A percentile compares a stretch with the other conserved stretches of the same genome.
Evolutionary conservation across 768 basidiomycete species (phyloP).

Genomic region (Tricholoma matsutake): DNA sequence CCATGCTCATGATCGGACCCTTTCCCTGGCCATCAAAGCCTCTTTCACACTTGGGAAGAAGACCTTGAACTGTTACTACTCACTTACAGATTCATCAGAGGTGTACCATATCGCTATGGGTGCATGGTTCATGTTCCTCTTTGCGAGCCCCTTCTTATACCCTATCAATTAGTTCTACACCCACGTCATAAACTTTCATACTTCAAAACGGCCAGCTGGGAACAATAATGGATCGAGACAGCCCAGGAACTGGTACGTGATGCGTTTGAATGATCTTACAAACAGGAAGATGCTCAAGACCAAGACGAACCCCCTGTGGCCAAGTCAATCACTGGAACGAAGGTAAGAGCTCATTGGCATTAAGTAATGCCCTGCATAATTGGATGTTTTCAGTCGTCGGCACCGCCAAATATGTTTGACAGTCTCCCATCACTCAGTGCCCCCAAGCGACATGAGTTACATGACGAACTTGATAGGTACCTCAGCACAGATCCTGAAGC

Average conservation of each 20-base stretch:
- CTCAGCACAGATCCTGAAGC: conserved; percentile 25
- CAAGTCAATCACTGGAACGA: conserved; percentile 16
- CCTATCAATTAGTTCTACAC: conserved; percentile 34
- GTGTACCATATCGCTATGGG: too few species aligned
- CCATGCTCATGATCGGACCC: not conserved
- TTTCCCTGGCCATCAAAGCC: not conserved
- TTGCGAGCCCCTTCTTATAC: conserved; percentile 8
- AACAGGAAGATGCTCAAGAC: not conserved
- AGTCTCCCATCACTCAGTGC: not conserved
- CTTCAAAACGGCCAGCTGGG: conserved; percentile 26
- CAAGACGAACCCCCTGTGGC: too few species aligned
- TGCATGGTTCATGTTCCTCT: not conserved
- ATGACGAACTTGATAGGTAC: conserved; percentile 29
- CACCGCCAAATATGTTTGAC: conserved; percentile 5
- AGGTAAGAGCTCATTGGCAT: conserved; percentile 26
- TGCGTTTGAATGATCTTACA: conserved; percentile 12
- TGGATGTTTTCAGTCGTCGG: not conserved
- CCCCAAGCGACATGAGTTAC: not conserved
- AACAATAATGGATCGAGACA: conserved; percentile 21
- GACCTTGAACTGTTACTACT: too few species aligned
- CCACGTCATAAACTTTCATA: conserved; percentile 33
- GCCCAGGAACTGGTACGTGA: conserved; percentile 17
- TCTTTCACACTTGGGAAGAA: not conserved
- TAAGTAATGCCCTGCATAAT: not conserved
- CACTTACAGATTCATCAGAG: too few species aligned